These are phyloP conservation scores for Torrubiella hemipterigena DNA, from an alignment of 2,329 filamentous ascomycete species.

Conservation along the genomic window DNA sequence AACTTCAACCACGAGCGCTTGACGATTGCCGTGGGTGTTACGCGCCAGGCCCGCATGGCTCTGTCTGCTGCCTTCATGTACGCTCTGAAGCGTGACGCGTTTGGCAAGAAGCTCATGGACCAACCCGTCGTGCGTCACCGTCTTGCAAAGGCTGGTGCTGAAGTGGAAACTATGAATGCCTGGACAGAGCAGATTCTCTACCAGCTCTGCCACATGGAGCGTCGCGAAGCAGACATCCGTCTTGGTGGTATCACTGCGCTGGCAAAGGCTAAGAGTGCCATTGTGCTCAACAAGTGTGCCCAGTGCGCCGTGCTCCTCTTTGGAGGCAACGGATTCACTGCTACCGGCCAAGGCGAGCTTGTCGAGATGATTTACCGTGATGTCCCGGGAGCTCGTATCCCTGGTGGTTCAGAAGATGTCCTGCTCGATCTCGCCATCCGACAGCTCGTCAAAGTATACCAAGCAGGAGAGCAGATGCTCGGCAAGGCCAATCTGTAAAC, in stretches of 20 bases:
- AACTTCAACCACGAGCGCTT: slow-evolving; percentile 43
- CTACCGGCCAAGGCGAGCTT: slow-evolving; percentile 57
- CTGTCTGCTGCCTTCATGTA: slow-evolving; percentile 21
- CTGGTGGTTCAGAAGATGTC: slow-evolving; percentile 14
- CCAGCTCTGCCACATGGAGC: slow-evolving; percentile 48
- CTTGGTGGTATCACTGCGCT: slow-evolving; percentile 62
- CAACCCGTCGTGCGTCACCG: slow-evolving; percentile 62
- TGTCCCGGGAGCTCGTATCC: slow-evolving; percentile 13
- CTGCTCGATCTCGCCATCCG: slow-evolving; percentile 11
- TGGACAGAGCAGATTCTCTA: slow-evolving; percentile 63
- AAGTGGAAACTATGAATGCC: slow-evolving; percentile 56
- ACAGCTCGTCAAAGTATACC: slow-evolving; percentile 12
- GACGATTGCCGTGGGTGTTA: slow-evolving; percentile 7
- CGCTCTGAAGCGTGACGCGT: slow-evolving; percentile 22
- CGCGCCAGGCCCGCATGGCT: slow-evolving; percentile 14
- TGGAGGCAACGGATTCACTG: slow-evolving; percentile 62
- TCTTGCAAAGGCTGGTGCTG: slow-evolving; percentile 53
- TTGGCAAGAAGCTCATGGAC: slow-evolving; percentile 45
- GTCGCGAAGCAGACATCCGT: slow-evolving; percentile 47
- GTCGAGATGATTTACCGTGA: slow-evolving; percentile 35
- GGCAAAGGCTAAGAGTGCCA: slow-evolving; percentile 60
- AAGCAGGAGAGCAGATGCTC: slow-evolving; percentile 3
- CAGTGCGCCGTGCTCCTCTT: slow-evolving; percentile 59
- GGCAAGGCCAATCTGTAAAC: no score
- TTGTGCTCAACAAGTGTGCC: slow-evolving; percentile 61